Evolutionary conservation across 2,329 filamentous ascomycete genomes (phyloP), one percentile per base, ranked within the genome.

Genomic region (Byssothecium circinans): DNA sequence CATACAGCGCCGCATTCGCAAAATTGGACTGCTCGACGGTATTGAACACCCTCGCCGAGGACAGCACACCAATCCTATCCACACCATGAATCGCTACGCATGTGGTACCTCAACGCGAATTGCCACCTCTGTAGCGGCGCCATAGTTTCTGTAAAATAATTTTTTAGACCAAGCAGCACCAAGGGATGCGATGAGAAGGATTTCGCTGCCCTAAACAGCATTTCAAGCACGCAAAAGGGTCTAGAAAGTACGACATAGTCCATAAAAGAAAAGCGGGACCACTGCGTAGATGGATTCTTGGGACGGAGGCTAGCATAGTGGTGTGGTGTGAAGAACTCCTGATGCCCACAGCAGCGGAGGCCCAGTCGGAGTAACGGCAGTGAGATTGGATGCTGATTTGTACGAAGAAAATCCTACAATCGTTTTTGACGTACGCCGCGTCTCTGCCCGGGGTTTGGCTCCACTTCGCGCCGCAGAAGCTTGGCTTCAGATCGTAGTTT

Each of bases 281-380:
- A 4, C 14, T 8, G 7, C 29, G 29, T 8, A n/a, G n/a, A n/a
- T n/a, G n/a, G n/a, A n/a, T n/a, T n/a, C n/a, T n/a, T n/a, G n/a
- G n/a, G n/a, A n/a, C n/a, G n/a, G n/a, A n/a, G n/a, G n/a, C n/a
- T n/a, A n/a, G n/a, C n/a, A n/a, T n/a, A n/a, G n/a, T n/a, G n/a
- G n/a, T n/a, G n/a, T 32, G 29, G 29, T 32, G 29, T 32, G 29
- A 32, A 32, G 29, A 32, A 32, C 29, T n/a, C 14, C 38, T 50
- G 19, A 36, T 46, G 44, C 50, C 49, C 40, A 41, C 20, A 22
- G 41, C 37, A 32, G 54, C 54, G 57, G 54, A 57, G 49, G 57
- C 61, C 61, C 49, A 65, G 61, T 35, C 41, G 58, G 46, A 52
- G 54, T 53, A 57, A 54, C 62, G 61, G 62, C 61, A 64, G 19